Evolutionary conservation across 176 grass and related monocot genomes (phyloP).

Genomic region (Musa troglodytarum): DNA sequence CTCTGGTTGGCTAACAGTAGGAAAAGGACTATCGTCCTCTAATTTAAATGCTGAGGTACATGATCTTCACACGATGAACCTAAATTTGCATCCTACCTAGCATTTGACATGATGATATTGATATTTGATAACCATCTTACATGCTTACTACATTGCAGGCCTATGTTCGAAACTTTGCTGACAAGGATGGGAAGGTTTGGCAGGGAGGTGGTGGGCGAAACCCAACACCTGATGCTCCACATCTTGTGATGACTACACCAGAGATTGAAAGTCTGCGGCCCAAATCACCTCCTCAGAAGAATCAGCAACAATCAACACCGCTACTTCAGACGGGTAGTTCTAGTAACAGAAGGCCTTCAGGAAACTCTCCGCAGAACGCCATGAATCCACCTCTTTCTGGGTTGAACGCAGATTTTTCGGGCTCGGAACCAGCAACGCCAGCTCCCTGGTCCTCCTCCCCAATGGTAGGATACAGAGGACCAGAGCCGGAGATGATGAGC

Average conservation of each 20-base stretch:
- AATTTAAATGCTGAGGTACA: conserved; percentile 90
- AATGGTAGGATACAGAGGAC: conserved; percentile 30
- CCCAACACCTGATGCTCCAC: conserved; percentile 81
- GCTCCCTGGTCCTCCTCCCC: conserved; percentile 31
- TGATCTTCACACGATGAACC: neutral
- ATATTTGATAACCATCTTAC: neutral
- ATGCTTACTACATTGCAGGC: conserved; percentile 28
- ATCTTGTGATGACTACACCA: conserved; percentile 74
- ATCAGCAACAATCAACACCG: conserved; percentile 33
- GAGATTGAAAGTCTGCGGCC: conserved; percentile 81
- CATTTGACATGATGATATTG: too few species aligned
- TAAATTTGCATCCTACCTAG: neutral
- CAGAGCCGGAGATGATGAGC: conserved; percentile 20
- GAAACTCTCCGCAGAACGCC: conserved; percentile 25
- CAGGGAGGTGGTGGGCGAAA: conserved; percentile 80
- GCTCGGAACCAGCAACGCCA: conserved; percentile 25
- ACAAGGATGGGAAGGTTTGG: conserved; percentile 86
- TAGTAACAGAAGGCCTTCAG: conserved; percentile 29
- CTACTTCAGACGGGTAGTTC: conserved; percentile 24
- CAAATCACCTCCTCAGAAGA: conserved; percentile 74
- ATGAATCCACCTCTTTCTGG: conserved; percentile 8
- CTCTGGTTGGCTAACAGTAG: conserved; percentile 79
- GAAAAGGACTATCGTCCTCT: conserved; percentile 81
- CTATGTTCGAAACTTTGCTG: conserved; percentile 53
- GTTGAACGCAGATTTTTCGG: neutral